phyloP scores from a whole-genome alignment of 2,329 filamentous ascomycete species.

The Fusarium globosum region DNA sequence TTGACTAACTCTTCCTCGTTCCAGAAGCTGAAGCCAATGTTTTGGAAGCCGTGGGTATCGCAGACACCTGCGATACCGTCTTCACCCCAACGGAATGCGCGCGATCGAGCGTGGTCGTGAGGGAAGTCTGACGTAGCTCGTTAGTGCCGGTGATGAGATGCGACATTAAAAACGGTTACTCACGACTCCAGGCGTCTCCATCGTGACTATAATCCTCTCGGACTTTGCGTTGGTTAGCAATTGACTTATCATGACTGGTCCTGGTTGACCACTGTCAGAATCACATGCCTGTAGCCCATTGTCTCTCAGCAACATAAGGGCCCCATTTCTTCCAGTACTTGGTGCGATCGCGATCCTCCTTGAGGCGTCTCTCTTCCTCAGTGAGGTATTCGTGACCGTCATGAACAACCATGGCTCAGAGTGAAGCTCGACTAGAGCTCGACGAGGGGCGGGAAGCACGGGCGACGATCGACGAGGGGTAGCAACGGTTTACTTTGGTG shows the following conservation, averaged over 20 bases:
- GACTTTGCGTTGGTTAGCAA: slow-evolving; percentile 58
- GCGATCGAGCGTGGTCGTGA: slow-evolving; percentile 88
- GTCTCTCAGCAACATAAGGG: slow-evolving; percentile 90
- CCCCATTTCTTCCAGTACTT: slow-evolving; percentile 99
- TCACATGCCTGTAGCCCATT: slow-evolving; percentile 88
- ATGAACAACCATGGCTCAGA: slow-evolving; percentile 80
- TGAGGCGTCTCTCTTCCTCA: slow-evolving; percentile 89
- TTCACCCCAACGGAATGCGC: slow-evolving; percentile 94
- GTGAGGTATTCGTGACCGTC: slow-evolving; percentile 89
- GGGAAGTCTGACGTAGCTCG: slow-evolving; percentile 77
- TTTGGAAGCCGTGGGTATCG: slow-evolving; percentile 89
- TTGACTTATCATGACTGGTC: slow-evolving; percentile 22
- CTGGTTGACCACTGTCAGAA: slow-evolving; percentile 1
- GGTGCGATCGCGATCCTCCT: slow-evolving; percentile 81
- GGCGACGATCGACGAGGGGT: slow-evolving; percentile 40
- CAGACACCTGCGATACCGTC: slow-evolving; percentile 96
- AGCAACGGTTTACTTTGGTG: slow-evolving; percentile 29
- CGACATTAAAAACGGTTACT: slow-evolving; percentile 53
- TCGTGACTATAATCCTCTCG: slow-evolving; percentile 91
- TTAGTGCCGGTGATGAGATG: slow-evolving; percentile 26
- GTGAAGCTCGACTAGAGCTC: slow-evolving; percentile 18
- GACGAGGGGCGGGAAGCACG: slow-evolving; percentile 32
- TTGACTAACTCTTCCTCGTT: slow-evolving; percentile 88
- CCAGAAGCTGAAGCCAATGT: slow-evolving; percentile 97
- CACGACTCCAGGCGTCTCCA: slow-evolving; percentile 96